Percentiles rank a stretch among this genome's conserved stretches.
These are phyloP conservation scores for Nicotiana benthamiana DNA, from an alignment of 257 asterid species.

Conservation along the genomic window DNA sequence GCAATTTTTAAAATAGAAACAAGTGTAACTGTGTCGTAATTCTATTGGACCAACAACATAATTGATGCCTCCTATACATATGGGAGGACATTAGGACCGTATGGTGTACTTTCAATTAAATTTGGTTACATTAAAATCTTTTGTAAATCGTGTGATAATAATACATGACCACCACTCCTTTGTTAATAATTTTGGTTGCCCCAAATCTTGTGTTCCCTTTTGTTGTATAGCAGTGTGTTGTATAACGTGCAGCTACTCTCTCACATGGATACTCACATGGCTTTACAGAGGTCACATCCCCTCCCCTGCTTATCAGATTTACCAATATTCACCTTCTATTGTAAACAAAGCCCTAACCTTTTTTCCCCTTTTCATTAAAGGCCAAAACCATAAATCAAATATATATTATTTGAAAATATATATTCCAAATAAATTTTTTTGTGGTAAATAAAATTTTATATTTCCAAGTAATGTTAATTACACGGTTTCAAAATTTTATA, in stretches of 20 bases:
- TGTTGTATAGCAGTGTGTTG: neutral
- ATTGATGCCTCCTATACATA: conserved; percentile 3
- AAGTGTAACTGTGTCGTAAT: neutral
- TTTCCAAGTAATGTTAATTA: too few species aligned
- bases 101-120: neutral
- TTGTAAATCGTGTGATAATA: neutral
- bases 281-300: neutral
- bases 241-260: neutral
- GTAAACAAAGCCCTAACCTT: too few species aligned
- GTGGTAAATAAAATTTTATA: too few species aligned
- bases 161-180: conserved; percentile 22
- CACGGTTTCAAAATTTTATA: too few species aligned
- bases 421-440: too few species aligned
- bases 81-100: conserved; percentile 15
- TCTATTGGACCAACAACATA: conserved; percentile 16
- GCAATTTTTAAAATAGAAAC: neutral
- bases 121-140: neutral
- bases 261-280: neutral
- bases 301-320: neutral
- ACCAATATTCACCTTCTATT: neutral
- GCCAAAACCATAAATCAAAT: neutral
- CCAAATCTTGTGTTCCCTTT: neutral
- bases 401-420: too few species aligned
- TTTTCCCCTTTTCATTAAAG: neutral
- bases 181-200: neutral